phyloP scores from a whole-genome alignment of 495 filamentous ascomycete species.

The Aspergillus leporis region DNA sequence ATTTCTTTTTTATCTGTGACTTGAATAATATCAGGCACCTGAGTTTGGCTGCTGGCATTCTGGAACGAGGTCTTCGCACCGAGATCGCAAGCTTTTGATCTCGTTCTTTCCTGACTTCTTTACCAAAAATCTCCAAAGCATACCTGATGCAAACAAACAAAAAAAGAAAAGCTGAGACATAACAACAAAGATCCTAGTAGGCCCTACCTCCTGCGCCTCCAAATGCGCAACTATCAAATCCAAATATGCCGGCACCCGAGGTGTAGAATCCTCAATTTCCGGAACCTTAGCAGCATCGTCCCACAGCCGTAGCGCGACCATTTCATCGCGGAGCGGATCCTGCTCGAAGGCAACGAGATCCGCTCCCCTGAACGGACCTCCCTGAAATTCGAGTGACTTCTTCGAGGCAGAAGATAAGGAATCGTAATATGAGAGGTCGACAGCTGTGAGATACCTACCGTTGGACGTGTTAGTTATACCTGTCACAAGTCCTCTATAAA shows the following conservation, averaged over 20 bases:
- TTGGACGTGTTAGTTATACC: too few relatives aligned
- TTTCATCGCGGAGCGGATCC: constrained; percentile 38
- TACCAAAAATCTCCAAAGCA: too few relatives aligned
- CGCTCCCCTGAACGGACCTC: constrained; percentile 40
- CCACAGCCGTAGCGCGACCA: constrained; percentile 42
- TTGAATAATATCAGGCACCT: too few relatives aligned
- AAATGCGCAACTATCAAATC: constrained; percentile 33
- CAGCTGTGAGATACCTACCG: constrained; percentile 39
- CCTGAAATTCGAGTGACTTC: constrained; percentile 42
- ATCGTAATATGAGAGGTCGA: constrained; percentile 37
- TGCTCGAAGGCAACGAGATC: constrained; percentile 32
- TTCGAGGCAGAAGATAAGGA: constrained; percentile 40
- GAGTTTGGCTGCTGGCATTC: too few relatives aligned
- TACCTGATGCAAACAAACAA: too few relatives aligned
- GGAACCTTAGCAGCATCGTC: constrained; percentile 45
- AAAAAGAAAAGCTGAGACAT: too few relatives aligned
- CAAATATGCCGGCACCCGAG: constrained; percentile 30
- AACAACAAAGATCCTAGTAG: background rate
- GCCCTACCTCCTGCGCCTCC: background rate
- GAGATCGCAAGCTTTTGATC: too few relatives aligned
- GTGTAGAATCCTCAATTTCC: constrained; percentile 30
- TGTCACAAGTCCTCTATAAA: background rate
- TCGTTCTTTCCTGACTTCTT: too few relatives aligned
- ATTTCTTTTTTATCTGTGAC: too few relatives aligned
- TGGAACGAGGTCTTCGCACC: too few relatives aligned